Percentiles rank a stretch among this genome's conserved stretches.
phyloP scores from a whole-genome alignment of 2,329 filamentous ascomycete species.

The Cladophialophora immunda region DNA sequence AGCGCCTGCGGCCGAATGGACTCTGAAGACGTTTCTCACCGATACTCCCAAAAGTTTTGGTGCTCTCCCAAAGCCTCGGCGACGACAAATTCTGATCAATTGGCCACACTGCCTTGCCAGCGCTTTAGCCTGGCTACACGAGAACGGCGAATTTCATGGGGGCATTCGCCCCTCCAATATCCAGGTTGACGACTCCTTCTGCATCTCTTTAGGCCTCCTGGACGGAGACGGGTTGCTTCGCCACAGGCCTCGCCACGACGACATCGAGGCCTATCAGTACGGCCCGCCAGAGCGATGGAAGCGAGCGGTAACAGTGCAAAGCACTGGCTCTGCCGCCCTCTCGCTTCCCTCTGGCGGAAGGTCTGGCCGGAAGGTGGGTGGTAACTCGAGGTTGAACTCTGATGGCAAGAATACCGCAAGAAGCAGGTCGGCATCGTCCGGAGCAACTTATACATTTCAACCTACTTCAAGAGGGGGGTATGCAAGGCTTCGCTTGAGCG shows the following conservation, averaged over 20 bases:
- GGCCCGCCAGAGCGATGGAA: slow-evolving; percentile 64
- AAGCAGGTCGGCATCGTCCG: slow-evolving; percentile 38
- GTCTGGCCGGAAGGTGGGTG: slow-evolving; percentile 45
- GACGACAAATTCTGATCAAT: slow-evolving; percentile 52
- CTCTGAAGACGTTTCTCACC: slow-evolving; percentile 53
- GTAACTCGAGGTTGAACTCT: slow-evolving; percentile 14
- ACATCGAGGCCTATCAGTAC: slow-evolving; percentile 67
- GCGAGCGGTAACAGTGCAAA: slow-evolving; percentile 49
- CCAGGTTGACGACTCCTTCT: slow-evolving; percentile 63
- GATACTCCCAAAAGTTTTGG: slow-evolving; percentile 54
- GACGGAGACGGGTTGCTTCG: slow-evolving; percentile 64
- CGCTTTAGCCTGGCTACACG: slow-evolving; percentile 65
- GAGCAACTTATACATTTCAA: slow-evolving; percentile 33
- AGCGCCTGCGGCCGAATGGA: slow-evolving; percentile 51
- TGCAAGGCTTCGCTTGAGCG: slow-evolving; percentile 33
- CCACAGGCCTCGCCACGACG: slow-evolving; percentile 60
- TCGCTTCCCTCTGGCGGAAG: slow-evolving; percentile 53
- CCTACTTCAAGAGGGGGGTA: slow-evolving; percentile 34
- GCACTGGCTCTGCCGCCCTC: slow-evolving; percentile 44
- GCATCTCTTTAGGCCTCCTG: slow-evolving; percentile 66
- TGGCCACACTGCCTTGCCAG: slow-evolving; percentile 63
- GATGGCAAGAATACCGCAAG: slow-evolving; percentile 30
- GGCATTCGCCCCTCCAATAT: slow-evolving; percentile 69
- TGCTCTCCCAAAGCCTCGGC: slow-evolving; percentile 51
- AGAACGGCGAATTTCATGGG: slow-evolving; percentile 63